A percentile compares a stretch with the other conserved stretches of the same genome.
These are phyloP conservation scores for Debaryomycetaceae sp. DNA, from an alignment of 1,139 yeast species.

Conservation along the genomic window DNA sequence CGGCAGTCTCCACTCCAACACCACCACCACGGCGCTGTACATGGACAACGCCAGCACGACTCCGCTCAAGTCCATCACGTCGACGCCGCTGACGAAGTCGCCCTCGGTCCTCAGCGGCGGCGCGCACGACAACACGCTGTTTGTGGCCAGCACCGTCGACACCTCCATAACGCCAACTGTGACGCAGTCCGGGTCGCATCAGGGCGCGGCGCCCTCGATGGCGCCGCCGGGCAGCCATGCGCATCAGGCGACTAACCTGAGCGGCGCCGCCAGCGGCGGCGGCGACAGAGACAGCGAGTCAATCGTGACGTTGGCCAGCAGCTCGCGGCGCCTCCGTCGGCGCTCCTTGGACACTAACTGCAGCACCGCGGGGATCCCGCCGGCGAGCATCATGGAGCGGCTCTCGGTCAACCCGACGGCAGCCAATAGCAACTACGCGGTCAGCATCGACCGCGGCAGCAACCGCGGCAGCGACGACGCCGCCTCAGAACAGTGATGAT, in stretches of 20 bases:
- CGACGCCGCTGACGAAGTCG: slow-evolving; percentile 43
- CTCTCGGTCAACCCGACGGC: slow-evolving; percentile 32
- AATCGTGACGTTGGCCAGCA: slow-evolving; percentile 51
- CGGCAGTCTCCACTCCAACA: slow-evolving; percentile 20
- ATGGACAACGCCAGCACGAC: slow-evolving; percentile 44
- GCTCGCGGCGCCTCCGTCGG: slow-evolving; percentile 45
- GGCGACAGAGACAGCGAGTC: slow-evolving; percentile 47
- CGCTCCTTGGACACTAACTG: slow-evolving; percentile 56
- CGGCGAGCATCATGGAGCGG: slow-evolving; percentile 58
- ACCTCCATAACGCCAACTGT: slow-evolving; percentile 49
- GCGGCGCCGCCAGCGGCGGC: slow-evolving; percentile 1
- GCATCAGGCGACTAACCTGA: slow-evolving; percentile 1
- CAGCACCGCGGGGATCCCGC: slow-evolving; percentile 60
- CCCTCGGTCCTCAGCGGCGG: slow-evolving; percentile 43
- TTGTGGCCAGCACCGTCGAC: slow-evolving; percentile 48
- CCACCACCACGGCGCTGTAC: slow-evolving; percentile 13
- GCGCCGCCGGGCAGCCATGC: slow-evolving; percentile 6
- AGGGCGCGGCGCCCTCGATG: too few relatives aligned
- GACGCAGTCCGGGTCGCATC: too few relatives aligned
- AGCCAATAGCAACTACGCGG: slow-evolving; percentile 25
- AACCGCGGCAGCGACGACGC: slow-evolving; percentile 12
- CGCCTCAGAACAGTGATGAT: too few relatives aligned
- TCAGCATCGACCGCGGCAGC: slow-evolving; percentile 24
- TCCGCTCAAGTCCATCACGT: slow-evolving; percentile 49
- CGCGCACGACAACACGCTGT: slow-evolving; percentile 33